These are phyloP conservation scores for Trichoderma reesei DNA, from an alignment of 495 filamentous ascomycete genomes.

Conservation along the genomic window DNA sequence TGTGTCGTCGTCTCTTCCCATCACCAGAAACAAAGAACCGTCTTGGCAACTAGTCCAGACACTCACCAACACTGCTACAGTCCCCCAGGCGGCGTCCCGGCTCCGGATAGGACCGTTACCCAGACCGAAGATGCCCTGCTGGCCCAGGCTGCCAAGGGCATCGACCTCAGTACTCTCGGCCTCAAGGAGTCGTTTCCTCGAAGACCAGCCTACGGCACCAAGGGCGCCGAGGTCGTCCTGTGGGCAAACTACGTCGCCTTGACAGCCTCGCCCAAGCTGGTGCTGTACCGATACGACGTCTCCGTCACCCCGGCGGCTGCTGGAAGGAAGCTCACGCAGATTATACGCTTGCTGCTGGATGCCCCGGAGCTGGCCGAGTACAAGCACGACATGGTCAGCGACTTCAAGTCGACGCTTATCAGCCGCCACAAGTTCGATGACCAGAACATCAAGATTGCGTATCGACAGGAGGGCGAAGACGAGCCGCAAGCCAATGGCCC, in stretches of 20 bases:
- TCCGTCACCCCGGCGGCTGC: constrained; percentile 23
- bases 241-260: constrained; percentile 47
- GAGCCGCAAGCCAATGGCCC: constrained; percentile 23
- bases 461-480: constrained; percentile 18
- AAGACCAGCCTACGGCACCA: constrained; percentile 43
- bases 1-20: background rate
- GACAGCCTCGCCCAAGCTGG: constrained; percentile 22
- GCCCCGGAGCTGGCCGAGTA: constrained; percentile 27
- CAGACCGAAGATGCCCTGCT: background rate
- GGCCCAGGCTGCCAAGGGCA: background rate
- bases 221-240: constrained; percentile 30
- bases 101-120: background rate
- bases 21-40: background rate
- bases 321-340: constrained; percentile 37
- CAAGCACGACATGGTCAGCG: constrained; percentile 33
- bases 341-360: constrained; percentile 40
- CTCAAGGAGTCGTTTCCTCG: constrained; percentile 18
- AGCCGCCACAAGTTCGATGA: constrained; percentile 30
- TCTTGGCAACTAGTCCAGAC: background rate
- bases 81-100: background rate
- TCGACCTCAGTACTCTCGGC: background rate
- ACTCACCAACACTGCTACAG: background rate
- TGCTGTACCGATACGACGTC: constrained; percentile 36
- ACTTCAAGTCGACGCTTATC: constrained; percentile 40
- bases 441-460: constrained; percentile 21